Percentiles rank a stretch among this genome's conserved stretches.
Evolutionary conservation across 805 yeast genomes (phyloP).

Genomic region (Candida sonorensis): DNA sequence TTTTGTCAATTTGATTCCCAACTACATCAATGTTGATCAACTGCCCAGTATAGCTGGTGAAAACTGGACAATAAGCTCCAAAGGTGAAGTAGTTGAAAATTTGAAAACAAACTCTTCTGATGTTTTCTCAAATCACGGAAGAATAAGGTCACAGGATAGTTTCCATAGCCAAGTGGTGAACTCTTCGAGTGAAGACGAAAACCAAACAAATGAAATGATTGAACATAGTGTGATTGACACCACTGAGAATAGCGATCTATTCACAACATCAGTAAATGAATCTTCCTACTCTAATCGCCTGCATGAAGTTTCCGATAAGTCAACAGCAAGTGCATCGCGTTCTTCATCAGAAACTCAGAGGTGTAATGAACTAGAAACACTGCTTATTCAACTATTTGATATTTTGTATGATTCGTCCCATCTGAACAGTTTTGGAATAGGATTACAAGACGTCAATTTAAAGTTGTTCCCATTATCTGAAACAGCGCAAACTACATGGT

Average conservation of each 20-base stretch:
- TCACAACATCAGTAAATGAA: conserved; percentile 2
- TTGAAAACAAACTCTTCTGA: neutral
- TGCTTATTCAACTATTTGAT: conserved; percentile 12
- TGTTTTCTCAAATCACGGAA: no score
- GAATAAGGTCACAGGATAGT: neutral
- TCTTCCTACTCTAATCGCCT: no score
- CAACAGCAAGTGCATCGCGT: conserved; percentile 1
- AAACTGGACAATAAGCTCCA: conserved; percentile 15
- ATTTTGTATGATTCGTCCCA: conserved; percentile 9
- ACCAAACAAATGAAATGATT: conserved; percentile 1
- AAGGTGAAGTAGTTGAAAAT: conserved; percentile 1
- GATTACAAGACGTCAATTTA: conserved; percentile 7
- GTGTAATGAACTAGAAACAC: conserved; percentile 8
- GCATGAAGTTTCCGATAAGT: no score
- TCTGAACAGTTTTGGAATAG: conserved; percentile 5
- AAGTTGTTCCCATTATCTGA: conserved; percentile 8
- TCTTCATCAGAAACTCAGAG: neutral
- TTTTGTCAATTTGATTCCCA: conserved; percentile 39
- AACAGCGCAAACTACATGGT: conserved; percentile 14
- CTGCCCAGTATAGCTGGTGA: conserved; percentile 25
- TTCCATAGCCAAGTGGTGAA: conserved; percentile 1
- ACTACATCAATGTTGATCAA: conserved; percentile 26
- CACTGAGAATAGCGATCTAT: no score
- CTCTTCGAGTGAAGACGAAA: conserved; percentile 1
- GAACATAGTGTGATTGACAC: conserved; percentile 7